Conservation (phyloP, 2,329 filamentous ascomycete genomes). For the Ceratocystis variospora region DNA sequence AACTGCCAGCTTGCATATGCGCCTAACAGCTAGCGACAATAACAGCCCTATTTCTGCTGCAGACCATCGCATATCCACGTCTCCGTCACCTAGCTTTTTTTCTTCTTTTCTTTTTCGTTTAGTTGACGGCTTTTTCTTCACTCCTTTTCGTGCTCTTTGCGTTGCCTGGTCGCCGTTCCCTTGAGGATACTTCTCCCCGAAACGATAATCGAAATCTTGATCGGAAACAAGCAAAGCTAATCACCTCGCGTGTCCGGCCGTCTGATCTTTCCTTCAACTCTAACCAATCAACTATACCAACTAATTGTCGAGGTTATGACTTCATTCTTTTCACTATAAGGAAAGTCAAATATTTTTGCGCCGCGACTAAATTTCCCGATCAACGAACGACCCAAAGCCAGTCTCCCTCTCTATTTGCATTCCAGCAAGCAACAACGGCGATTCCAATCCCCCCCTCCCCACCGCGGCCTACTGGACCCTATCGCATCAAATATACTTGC, state of each 20-base stretch:
- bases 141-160: not conserved
- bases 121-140: not conserved
- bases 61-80: not conserved
- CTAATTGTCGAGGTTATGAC: conserved; percentile 1
- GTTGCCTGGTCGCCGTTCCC: not conserved
- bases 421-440: not conserved
- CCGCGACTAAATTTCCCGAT: not conserved
- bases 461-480: too few species aligned
- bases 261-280: not conserved
- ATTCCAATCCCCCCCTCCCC: too few species aligned
- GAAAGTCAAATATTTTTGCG: conserved; percentile 11
- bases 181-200: not conserved
- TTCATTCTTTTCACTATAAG: conserved; percentile 4
- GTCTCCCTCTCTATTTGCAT: conserved; percentile 1
- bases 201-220: not conserved
- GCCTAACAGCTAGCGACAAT: not conserved
- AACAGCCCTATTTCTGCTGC: not conserved
- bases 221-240: too few species aligned
- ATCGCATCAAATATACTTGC: too few species aligned
- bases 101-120: not conserved
- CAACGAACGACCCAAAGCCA: not conserved
- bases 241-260: too few species aligned
- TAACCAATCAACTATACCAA: not conserved
- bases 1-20: conserved; percentile 9
- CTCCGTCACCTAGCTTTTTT: not conserved